Base-by-base conservation (phyloP, 495 filamentous ascomycete species). In the Ramalina peruviana region DNA sequence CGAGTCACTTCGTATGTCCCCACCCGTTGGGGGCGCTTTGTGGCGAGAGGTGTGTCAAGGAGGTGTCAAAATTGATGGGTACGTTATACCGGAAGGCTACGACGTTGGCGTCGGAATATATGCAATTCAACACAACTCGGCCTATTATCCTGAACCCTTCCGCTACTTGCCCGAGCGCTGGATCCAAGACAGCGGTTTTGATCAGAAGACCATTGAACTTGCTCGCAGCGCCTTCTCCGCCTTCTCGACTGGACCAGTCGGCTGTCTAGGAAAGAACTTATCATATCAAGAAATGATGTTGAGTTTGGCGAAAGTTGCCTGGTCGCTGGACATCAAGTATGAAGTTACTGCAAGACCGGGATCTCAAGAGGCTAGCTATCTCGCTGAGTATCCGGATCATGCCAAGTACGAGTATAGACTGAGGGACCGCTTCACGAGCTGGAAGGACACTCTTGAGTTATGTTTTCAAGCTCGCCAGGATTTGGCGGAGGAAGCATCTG, bases 1-100 rank as follows among this genome's bases (percentile, higher is more conserved):
- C 59, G 85, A 88, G 54, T 69, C 79, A 6, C 74, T 88, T 70
- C 79, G 85, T 39, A 65, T 88, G 50, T 75, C 75, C 0, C 84
- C 85, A 13, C 72, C 82, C 1, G 81, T 86, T 4, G 66, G 70
- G 26, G 76, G 74, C 12, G 62, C 74, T 2, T 61, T 84, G 0
- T 78, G 80, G 1, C 76, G 83, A 33, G 68, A 76, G 54, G 81
- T 86, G 4, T 67, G 79, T 3, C 48, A 67, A 0, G 82, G 81
- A 39, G 83, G 83, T 13, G 64, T 74, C 6, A 67, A 62, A 15
- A 69, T 86, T 50, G 72, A 75, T 52, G 74, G 71, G 40, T 60
- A 76, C 27, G 60, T 54, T 46, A 57, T 84, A 20, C 78, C 80
- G 2, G 65, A 56, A 0, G 78, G 78, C 15, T 66, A 60, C 0